These are phyloP conservation scores for Mrakia hoshinonis DNA, from an alignment of 768 basidiomycete species.

Conservation along the genomic window DNA sequence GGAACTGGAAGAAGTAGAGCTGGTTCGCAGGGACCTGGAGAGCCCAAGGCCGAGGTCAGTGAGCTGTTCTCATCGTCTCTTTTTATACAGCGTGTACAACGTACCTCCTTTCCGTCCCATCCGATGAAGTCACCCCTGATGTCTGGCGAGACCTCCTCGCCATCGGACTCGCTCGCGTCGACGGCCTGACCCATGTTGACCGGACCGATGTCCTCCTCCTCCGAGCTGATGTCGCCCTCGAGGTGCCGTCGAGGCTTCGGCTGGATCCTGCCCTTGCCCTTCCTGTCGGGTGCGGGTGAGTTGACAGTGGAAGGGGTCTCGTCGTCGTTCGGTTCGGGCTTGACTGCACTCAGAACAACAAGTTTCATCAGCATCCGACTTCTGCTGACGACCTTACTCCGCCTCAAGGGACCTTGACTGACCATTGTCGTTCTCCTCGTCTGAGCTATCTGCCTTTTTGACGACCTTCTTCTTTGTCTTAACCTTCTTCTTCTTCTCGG, in stretches of 20 bases:
- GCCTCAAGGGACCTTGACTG: neutral
- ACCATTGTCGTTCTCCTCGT: neutral
- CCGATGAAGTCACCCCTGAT: conserved; percentile 29
- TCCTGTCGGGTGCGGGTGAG: neutral
- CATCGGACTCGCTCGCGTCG: conserved; percentile 21
- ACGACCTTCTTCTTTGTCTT: conserved; percentile 2
- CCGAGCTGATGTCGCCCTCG: neutral
- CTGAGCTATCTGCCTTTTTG: conserved; percentile 4
- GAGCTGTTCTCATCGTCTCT: neutral
- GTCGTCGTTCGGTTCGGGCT: conserved; percentile 16
- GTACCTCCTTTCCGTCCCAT: conserved; percentile 26
- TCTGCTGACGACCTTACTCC: neutral
- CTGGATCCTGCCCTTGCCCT: neutral
- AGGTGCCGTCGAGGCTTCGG: neutral
- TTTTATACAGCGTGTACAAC: neutral
- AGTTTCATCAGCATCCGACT: neutral
- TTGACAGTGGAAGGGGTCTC: conserved; percentile 9
- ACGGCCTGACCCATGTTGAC: conserved; percentile 24
- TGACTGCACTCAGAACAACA: conserved; percentile 9
- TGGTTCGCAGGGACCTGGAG: conserved; percentile 23
- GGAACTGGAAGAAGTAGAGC: conserved; percentile 31
- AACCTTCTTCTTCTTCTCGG: conserved; percentile 21
- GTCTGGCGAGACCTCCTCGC: conserved; percentile 18
- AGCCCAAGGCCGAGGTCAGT: neutral
- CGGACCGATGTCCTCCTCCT: conserved; percentile 9